phyloP scores from a whole-genome alignment of 768 basidiomycete species.

The Boletus eberwhitei region DNA sequence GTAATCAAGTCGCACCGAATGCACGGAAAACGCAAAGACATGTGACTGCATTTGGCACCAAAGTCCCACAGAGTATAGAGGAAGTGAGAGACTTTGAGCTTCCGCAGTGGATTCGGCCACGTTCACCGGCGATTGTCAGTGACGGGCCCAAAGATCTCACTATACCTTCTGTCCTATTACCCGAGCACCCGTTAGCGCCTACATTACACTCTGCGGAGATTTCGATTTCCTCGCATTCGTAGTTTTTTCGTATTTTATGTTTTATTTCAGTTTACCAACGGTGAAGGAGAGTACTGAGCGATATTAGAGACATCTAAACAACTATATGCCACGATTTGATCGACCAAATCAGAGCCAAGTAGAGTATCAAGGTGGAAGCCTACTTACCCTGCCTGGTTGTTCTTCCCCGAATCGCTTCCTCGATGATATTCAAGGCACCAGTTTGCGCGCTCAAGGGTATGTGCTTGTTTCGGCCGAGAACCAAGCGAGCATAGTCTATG shows the following conservation, averaged over 20 bases:
- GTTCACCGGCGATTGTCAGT: conserved; percentile 14
- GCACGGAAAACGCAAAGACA: conserved; percentile 51
- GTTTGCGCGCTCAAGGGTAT: conserved; percentile 38
- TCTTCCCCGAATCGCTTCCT: conserved; percentile 11
- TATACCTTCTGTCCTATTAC: conserved; percentile 1
- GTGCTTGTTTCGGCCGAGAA: conserved; percentile 42
- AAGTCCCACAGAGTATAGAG: conserved; percentile 48
- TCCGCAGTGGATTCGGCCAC: conserved; percentile 47
- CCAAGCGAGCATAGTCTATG: conserved; percentile 40
- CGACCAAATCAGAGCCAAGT: neutral
- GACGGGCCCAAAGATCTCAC: conserved; percentile 5
- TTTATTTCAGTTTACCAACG: conserved; percentile 24
- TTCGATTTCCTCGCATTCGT: conserved; percentile 6
- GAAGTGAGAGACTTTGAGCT: conserved; percentile 53
- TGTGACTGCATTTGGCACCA: conserved; percentile 57
- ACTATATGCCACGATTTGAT: conserved; percentile 5
- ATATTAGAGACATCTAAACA: conserved; percentile 7
- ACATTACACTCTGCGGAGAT: conserved; percentile 9
- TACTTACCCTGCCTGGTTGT: conserved; percentile 12
- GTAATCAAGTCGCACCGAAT: conserved; percentile 41
- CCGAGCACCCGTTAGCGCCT: conserved; percentile 6
- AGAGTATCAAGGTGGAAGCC: neutral
- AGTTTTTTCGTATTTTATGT: conserved; percentile 27
- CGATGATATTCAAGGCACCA: conserved; percentile 40
- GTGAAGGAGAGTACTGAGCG: neutral